phyloP scores from a whole-genome alignment of 257 asterid genomes.

The Asclepias syriaca region DNA sequence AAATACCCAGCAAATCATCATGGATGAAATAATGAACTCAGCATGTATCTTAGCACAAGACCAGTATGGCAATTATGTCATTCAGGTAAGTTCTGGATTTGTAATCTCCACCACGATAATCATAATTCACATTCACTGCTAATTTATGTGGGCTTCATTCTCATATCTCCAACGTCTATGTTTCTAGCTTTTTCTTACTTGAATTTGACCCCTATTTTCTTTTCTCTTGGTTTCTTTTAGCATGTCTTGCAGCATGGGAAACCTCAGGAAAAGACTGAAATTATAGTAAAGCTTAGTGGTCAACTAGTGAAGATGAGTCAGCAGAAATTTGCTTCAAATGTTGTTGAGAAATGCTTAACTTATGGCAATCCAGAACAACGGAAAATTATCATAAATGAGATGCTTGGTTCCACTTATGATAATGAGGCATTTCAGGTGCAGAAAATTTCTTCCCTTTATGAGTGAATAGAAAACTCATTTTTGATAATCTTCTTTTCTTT shows the following conservation, averaged over 20 bases:
- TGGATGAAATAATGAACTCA: conserved; percentile 74
- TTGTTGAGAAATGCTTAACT: conserved; percentile 80
- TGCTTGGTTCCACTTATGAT: conserved; percentile 86
- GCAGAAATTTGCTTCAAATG: conserved; percentile 90
- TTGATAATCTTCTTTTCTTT: too few species aligned
- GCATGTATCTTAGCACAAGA: conserved; percentile 72
- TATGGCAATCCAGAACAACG: conserved; percentile 70
- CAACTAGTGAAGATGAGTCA: conserved; percentile 89
- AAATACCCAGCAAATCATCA: conserved; percentile 45
- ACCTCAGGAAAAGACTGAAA: conserved; percentile 61
- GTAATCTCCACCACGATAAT: background rate
- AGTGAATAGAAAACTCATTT: too few species aligned
- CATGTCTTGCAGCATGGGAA: conserved; percentile 81
- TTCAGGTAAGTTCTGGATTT: conserved; percentile 51
- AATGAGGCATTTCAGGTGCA: conserved; percentile 84
- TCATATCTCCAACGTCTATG: background rate
- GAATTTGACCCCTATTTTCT: conserved; percentile 2
- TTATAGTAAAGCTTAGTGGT: conserved; percentile 70
- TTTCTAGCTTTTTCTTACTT: background rate
- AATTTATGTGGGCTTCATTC: background rate
- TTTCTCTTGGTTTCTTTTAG: conserved; percentile 29
- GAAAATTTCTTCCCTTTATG: too few species aligned
- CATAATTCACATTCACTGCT: too few species aligned
- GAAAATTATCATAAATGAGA: conserved; percentile 62
- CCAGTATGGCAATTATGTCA: conserved; percentile 84